Conservation (phyloP, 2,329 filamentous ascomycete species). For the Cladosporium sp. region DNA sequence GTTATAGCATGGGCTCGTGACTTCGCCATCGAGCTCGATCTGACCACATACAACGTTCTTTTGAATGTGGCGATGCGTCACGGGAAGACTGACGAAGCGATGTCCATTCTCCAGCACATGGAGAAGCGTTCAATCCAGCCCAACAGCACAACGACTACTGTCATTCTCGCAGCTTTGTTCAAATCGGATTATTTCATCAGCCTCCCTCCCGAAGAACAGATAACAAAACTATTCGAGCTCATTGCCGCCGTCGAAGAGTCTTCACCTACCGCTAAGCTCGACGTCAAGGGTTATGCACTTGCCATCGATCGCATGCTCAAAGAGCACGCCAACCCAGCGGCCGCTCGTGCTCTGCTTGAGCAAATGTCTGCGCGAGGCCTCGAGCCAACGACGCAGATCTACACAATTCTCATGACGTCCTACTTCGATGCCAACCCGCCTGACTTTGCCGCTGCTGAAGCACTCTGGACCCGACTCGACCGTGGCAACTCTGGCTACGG, state of each 20-base stretch:
- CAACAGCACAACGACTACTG: slow-evolving; percentile 66
- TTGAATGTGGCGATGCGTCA: slow-evolving; percentile 35
- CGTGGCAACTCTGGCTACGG: slow-evolving; percentile 31
- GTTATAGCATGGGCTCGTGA: slow-evolving; percentile 52
- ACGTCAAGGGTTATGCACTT: slow-evolving; percentile 65
- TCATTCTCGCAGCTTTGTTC: slow-evolving; percentile 64
- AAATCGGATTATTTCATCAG: slow-evolving; percentile 49
- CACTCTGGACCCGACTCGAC: slow-evolving; percentile 54
- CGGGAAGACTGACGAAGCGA: slow-evolving; percentile 30
- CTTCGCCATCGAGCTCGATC: slow-evolving; percentile 37
- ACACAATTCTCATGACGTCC: slow-evolving; percentile 70
- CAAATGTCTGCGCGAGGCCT: slow-evolving; percentile 60
- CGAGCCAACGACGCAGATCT: slow-evolving; percentile 63
- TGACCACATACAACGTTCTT: slow-evolving; percentile 36
- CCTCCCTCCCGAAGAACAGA: slow-evolving; percentile 52
- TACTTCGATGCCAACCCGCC: slow-evolving; percentile 59
- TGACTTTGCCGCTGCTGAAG: slow-evolving; percentile 60
- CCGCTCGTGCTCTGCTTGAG: slow-evolving; percentile 61
- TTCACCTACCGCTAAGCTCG: slow-evolving; percentile 57
- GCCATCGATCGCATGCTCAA: slow-evolving; percentile 66
- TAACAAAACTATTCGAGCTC: slow-evolving; percentile 52
- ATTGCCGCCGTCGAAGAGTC: slow-evolving; percentile 57
- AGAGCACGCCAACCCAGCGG: slow-evolving; percentile 45
- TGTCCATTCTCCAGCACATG: slow-evolving; percentile 46
- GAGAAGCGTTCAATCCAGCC: slow-evolving; percentile 47